Base-by-base conservation (phyloP, 306 rosid genomes). In the Rosa persica region DNA sequence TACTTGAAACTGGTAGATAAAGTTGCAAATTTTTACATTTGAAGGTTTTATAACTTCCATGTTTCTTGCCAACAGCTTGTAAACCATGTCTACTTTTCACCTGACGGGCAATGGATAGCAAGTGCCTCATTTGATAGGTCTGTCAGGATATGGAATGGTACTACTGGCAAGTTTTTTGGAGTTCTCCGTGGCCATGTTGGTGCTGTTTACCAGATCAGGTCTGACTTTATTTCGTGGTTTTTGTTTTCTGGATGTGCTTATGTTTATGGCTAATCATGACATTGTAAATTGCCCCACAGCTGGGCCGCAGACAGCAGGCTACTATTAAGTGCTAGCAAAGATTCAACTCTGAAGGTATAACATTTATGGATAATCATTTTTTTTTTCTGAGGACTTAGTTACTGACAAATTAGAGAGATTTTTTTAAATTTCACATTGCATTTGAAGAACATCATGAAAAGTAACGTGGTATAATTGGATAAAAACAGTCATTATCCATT, bases 221-320 rank as follows among this genome's bases (percentile, higher is more conserved):
- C 64, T 80, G 76, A n/a, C 70, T 70, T 27, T 17, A 65, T 58
- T 9, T n/a, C 8, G 5, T 61, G 49, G 46, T 79, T 74, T 69
- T 36, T 66, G 25, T 74, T 61, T 25, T 30, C 43, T 55, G 19
- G 3, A 51, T 77, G 54, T 54, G 22, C 34, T 64, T 76, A 55
- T 67, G 38, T 81, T 48, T 25, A n/a, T 43, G 70, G 74, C 77
- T 85, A 74, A 76, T 67, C 17, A 77, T 76, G 67, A 52, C 48
- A 34, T 74, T 82, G 62, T 72, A 20, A 68, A 57, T 84, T 84
- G 60, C 64, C 71, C 25, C 69, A 69, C 90, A 95, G 98, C 90
- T 95, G 99, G 99, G 93, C 98, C 55, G 97, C 98, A 15, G 99
- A 95, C 73, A 93, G 99, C 86, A 88, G 99, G 85, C 94, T 95